Base-by-base conservation (phyloP, 768 basidiomycete species). In the Xerocomellus intermedius region DNA sequence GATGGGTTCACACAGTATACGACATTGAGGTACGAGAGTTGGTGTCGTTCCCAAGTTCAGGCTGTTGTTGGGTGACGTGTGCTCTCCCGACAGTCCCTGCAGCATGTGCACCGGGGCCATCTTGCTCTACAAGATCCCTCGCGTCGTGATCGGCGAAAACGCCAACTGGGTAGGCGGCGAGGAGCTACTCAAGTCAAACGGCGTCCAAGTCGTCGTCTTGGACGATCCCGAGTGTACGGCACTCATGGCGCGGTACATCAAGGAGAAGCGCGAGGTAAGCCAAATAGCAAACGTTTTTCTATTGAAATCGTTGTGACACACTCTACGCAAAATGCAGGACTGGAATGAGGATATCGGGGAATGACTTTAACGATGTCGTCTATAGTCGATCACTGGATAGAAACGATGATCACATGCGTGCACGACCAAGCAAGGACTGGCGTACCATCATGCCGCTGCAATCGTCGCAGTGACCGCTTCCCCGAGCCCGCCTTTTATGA, bases 141-240 rank as follows among this genome's bases (percentile, higher is more conserved):
- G 85, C 7, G 79, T 86, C 8, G 84, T 88, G 12, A 81, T 87
- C 44, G 85, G 84, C 17, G 85, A 87, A 64, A 84, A 85, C 57
- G 43, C 56, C 17, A 86, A 75, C 36, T 83, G 79, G 60, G 56
- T 77, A 16, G 83, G 82, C 9, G 78, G 74, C 1, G 85, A 87
- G 59, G 75, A 79, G 19, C 70, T 85, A 19, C 73, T 88, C 16
- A 75, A 72, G 36, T 67, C 64, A 14, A 70, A 75, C 19, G 84
- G 84, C 3, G 80, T 86, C 19, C 79, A 88, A 56, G 75, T 83
- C 26, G 58, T 78, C 39, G 75, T 82, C 35, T 38, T 81, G 32
- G 65, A 83, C 51, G 70, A 83, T 48, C 59, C 72, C 7, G 76
- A 77, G 24, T 84, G 85, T 67, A 81, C 78, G 61, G 69, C 68